phyloP scores from a whole-genome alignment of 306 rosid genomes.

The Medicago ruthenica region DNA sequence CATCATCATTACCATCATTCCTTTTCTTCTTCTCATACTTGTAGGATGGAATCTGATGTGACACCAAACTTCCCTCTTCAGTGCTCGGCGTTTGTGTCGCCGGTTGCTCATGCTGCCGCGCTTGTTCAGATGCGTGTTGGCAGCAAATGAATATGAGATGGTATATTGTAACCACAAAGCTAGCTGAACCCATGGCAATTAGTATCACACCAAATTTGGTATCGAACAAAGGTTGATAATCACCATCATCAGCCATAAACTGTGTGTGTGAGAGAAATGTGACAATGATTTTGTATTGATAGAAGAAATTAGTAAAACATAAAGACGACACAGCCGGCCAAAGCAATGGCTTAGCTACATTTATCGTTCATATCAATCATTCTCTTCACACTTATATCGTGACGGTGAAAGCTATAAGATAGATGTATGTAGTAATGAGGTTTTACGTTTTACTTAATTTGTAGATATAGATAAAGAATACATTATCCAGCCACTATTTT shows the following conservation, averaged over 20 bases:
- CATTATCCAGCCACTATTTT: too few relatives aligned
- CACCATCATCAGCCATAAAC: not conserved
- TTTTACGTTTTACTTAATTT: not conserved
- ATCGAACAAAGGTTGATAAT: not conserved
- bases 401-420: conserved; percentile 31
- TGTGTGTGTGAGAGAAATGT: conserved; percentile 1
- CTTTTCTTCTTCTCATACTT: conserved; percentile 39
- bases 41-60: conserved; percentile 52
- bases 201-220: conserved; percentile 14
- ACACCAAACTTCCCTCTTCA: conserved; percentile 1
- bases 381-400: not conserved
- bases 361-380: conserved; percentile 19
- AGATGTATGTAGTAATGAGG: not conserved
- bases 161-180: conserved; percentile 30
- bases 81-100: not conserved
- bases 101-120: not conserved
- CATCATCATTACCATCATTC: conserved; percentile 32
- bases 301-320: not conserved
- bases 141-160: conserved; percentile 31
- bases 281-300: conserved; percentile 7
- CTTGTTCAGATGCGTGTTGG: not conserved
- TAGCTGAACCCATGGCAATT: conserved; percentile 31
- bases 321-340: conserved; percentile 23
- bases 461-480: not conserved
- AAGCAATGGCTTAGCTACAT: not conserved